These are phyloP conservation scores for Pichia sp. DNA, from an alignment of 1,139 yeast species.

Conservation along the genomic window DNA sequence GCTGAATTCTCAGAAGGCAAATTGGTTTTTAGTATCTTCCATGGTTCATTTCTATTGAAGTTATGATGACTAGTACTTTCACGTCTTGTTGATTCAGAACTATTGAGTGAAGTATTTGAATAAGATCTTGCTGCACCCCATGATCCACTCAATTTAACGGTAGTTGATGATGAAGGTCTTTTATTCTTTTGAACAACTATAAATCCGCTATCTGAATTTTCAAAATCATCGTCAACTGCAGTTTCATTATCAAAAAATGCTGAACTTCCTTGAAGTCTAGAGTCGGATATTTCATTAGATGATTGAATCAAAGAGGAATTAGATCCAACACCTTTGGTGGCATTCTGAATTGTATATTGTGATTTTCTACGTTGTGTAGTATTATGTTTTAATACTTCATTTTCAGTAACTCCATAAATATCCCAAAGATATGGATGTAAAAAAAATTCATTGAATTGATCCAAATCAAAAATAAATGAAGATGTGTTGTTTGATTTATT, in stretches of 20 bases:
- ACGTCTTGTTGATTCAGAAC: background rate
- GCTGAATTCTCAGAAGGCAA: background rate
- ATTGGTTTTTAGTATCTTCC: slow-evolving; percentile 1
- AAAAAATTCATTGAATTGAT: slow-evolving; percentile 43
- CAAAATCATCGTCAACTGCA: slow-evolving; percentile 23
- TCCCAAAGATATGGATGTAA: slow-evolving; percentile 36
- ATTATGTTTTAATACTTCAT: slow-evolving; percentile 41
- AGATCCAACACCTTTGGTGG: background rate
- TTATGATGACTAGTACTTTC: background rate
- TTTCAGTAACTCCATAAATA: slow-evolving; percentile 17
- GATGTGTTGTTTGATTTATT: too few species aligned
- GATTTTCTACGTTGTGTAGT: slow-evolving; percentile 2
- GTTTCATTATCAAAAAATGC: slow-evolving; percentile 19
- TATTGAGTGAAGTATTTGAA: slow-evolving; percentile 2
- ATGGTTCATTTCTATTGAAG: slow-evolving; percentile 3
- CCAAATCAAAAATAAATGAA: slow-evolving; percentile 34
- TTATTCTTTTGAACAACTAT: slow-evolving; percentile 10
- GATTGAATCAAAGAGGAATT: slow-evolving; percentile 1
- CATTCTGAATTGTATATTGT: background rate
- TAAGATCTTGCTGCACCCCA: background rate
- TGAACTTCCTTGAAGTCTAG: background rate
- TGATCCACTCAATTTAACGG: background rate
- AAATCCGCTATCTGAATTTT: slow-evolving; percentile 10
- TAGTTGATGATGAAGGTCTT: slow-evolving; percentile 20
- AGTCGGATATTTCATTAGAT: background rate